These are phyloP conservation scores for Ballota nigra DNA, from an alignment of 257 asterid species.

Conservation along the genomic window DNA sequence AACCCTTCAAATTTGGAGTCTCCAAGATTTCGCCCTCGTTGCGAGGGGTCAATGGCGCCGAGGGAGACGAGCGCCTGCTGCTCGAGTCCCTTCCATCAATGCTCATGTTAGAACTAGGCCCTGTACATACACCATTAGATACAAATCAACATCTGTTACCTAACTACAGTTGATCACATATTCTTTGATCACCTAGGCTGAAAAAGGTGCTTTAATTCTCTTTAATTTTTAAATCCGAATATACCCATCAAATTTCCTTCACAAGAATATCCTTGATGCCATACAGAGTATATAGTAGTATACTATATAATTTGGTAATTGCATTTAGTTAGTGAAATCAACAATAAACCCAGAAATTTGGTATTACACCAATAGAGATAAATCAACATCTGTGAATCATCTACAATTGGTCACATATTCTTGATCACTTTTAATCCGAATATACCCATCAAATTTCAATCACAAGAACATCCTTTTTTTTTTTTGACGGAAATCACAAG, in stretches of 20 bases:
- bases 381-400: background rate
- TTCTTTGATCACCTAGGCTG: background rate
- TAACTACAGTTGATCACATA: background rate
- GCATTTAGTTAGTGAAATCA: too few relatives aligned
- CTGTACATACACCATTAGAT: conserved; percentile 19
- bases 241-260: background rate
- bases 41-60: conserved; percentile 53
- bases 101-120: conserved; percentile 35
- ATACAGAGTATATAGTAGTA: too few relatives aligned
- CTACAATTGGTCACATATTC: background rate
- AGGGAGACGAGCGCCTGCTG: conserved; percentile 38
- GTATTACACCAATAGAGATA: background rate
- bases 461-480: too few relatives aligned
- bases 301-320: background rate
- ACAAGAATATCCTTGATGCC: background rate
- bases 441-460: background rate
- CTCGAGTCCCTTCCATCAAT: conserved; percentile 39
- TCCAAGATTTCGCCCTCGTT: conserved; percentile 66
- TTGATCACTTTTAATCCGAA: background rate
- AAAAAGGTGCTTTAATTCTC: background rate
- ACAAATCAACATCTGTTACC: background rate
- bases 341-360: too few relatives aligned
- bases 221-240: background rate
- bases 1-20: conserved; percentile 44
- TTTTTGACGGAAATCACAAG: too few relatives aligned